Evolutionary conservation across 257 asterid genomes (phyloP), one percentile per base, ranked within the genome.

Genomic region (Nicotiana undulata): DNA sequence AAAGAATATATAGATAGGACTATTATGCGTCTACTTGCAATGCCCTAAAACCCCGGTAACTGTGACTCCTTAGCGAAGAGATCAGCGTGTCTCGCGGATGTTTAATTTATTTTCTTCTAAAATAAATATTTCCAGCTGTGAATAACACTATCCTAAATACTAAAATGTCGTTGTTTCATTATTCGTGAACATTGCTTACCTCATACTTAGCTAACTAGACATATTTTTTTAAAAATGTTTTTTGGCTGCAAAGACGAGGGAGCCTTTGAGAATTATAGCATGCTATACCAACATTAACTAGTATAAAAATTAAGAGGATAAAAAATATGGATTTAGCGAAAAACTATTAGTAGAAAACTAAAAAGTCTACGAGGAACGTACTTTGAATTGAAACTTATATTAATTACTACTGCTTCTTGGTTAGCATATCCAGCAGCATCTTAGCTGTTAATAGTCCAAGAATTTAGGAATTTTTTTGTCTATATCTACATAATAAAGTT

Each of bases 71-170:
- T 31, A 46, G 55, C 75, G 46, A 58, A 76, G 51, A 64, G 51
- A 64, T 85, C 65, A 80, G 78, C 84, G 37, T 80, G 88, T 85
- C 83, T 80, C 61, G 32, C 40, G 87, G 83, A 18, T 60, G 67
- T 61, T 58, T 58, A 6, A 20, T 63, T 70, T 40, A 37, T 20
- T 15, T 1, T 70, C 28, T 6, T 72, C 0, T 44, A 8, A 20
- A 22, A 46, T n/a, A 1, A 13, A 13, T 13, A 72, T 24, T 24
- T 72, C 78, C 78, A 72, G 78, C 78, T 72, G 40, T 49, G 60
- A 16, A 15, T 72, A 49, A 13, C 34, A 70, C 12, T 49, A 72
- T 15, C 37, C 56, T 40, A 40, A 67, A 10, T 40, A 66, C 49
- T 66, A 68, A 34, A 9, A 46, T 24, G 17, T 11, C 28, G 10